Evolutionary conservation across 306 rosid genomes (phyloP), one percentile per base, ranked within the genome.

Genomic region (Abrus precatorius): DNA sequence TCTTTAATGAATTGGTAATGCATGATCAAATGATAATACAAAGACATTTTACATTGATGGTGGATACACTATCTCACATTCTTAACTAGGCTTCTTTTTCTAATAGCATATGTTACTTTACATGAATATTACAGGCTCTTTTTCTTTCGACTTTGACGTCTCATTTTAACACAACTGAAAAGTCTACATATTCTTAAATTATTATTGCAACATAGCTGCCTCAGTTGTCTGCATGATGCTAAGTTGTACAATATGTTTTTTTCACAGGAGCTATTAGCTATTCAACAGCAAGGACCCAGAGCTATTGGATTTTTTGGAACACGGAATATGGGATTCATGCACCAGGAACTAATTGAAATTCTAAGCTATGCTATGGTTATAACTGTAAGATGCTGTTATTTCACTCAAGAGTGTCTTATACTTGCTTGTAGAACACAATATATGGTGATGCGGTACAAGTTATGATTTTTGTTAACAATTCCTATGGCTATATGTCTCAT

Each of bases 291-390:
- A 90, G 99, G 99, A 77, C 99, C 99, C 60, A 88, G 99, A 89
- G 80, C 99, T 79, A 93, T 95, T 75, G 98, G 98, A 72, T 95
- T 95, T 84, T 95, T 95, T 86, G 99, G 98, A 78, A 95, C 99
- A 4, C 84, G 99, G 81, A 95, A 95, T 86, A 95, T 95, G 99
- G 99, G 99, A 74, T 95, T 95, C 89, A 90, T 93, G 99, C 99
- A 95, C 83, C 99, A 95, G 86, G 92, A 95, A 59, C 94, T 95
- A 74, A 93, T 95, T 68, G 99, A 95, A 90, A 95, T 95, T 88
- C 98, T 95, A 77, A 95, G 99, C 89, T 95, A 95, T 89, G 99
- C 99, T 41, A 91, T 95, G 99, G 99, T 95, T 84, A 93, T 95
- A 85, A 95, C 99, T 85, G 99, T 95, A 89, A 90, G 97, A 83